Percentiles rank a stretch among this genome's conserved stretches.
These are phyloP conservation scores for Globisporangium paddicum DNA, from an alignment of 352 stramenopile species.

Conservation along the genomic window DNA sequence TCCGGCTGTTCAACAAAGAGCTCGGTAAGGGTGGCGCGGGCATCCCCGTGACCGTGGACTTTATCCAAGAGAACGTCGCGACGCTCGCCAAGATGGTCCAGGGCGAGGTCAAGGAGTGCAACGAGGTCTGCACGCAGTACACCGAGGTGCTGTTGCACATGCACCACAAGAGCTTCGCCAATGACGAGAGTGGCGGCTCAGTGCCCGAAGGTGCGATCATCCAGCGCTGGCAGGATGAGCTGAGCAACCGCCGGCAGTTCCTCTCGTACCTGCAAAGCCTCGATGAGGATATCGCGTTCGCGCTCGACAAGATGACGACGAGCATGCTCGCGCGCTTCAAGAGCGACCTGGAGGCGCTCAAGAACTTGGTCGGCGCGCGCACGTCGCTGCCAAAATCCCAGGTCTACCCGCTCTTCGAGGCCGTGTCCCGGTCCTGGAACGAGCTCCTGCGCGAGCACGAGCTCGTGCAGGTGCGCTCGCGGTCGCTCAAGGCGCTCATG, in stretches of 20 bases:
- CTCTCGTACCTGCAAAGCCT: constrained; percentile 89
- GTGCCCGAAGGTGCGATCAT: constrained; percentile 34
- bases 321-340: constrained; percentile 67
- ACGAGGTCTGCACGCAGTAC: constrained; percentile 77
- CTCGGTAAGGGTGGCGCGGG: constrained; percentile 83
- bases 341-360: constrained; percentile 56
- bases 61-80: constrained; percentile 51
- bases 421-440: constrained; percentile 81
- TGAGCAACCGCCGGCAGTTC: constrained; percentile 91
- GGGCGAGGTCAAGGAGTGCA: constrained; percentile 55
- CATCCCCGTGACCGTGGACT: constrained; percentile 57
- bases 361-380: constrained; percentile 80
- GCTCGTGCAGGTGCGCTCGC: constrained; percentile 59
- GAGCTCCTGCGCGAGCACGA: constrained; percentile 74
- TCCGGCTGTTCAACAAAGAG: constrained; percentile 92
- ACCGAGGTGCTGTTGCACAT: constrained; percentile 72
- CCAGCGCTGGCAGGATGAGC: constrained; percentile 88
- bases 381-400: constrained; percentile 91
- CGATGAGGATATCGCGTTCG: constrained; percentile 89
- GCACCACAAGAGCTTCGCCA: constrained; percentile 43
- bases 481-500: constrained; percentile 62
- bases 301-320: constrained; percentile 67
- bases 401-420: constrained; percentile 93
- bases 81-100: constrained; percentile 43
- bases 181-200: not conserved